These are phyloP conservation scores for Lachnellula suecica DNA, from an alignment of 2,329 filamentous ascomycete genomes.

Conservation along the genomic window DNA sequence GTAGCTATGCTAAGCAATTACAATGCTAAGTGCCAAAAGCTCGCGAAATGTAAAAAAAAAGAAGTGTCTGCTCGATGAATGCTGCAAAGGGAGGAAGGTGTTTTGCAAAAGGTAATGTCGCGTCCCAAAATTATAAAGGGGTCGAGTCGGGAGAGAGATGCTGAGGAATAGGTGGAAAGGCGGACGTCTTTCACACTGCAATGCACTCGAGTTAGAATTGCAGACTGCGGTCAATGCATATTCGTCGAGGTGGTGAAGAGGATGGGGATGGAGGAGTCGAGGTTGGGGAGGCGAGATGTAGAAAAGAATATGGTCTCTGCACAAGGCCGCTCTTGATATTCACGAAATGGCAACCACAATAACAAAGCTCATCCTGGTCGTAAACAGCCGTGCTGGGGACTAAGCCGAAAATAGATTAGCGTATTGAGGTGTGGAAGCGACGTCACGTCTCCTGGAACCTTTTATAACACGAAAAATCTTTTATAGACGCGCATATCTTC, in stretches of 20 bases:
- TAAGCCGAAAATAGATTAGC: too few relatives aligned
- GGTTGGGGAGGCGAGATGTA: conserved; percentile 5
- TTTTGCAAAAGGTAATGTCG: conserved; percentile 21
- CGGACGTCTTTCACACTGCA: conserved; percentile 8
- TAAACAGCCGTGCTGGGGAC: neutral
- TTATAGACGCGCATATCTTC: too few relatives aligned
- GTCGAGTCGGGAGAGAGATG: conserved; percentile 7
- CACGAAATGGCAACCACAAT: neutral
- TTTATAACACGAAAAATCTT: too few relatives aligned
- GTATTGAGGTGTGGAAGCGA: too few relatives aligned
- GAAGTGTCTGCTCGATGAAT: conserved; percentile 15
- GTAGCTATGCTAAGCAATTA: conserved; percentile 21
- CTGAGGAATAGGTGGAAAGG: conserved; percentile 1
- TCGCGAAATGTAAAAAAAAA: too few relatives aligned
- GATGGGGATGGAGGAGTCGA: conserved; percentile 7
- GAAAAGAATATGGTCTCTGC: neutral
- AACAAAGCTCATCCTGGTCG: neutral
- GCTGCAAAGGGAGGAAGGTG: conserved; percentile 4
- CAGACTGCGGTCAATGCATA: conserved; percentile 9
- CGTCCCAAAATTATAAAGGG: conserved; percentile 25
- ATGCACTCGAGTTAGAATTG: conserved; percentile 13
- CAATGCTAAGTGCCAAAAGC: conserved; percentile 20
- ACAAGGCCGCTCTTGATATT: neutral
- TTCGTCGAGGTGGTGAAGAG: conserved; percentile 12
- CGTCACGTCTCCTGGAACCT: neutral